Base-by-base conservation (phyloP, 768 basidiomycete species). In the Galerina marginata region DNA sequence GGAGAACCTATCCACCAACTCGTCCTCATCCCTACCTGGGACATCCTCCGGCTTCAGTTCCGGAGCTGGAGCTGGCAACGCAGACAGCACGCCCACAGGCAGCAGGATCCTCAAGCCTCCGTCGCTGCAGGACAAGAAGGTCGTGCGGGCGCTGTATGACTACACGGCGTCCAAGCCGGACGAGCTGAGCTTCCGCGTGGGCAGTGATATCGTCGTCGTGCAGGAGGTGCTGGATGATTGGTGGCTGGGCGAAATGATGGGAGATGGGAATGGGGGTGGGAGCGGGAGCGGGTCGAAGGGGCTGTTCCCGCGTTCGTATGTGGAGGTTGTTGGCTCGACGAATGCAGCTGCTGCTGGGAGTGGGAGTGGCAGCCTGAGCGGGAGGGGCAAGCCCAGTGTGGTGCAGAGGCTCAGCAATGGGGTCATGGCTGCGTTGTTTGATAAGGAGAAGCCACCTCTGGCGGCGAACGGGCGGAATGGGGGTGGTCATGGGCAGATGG, bases 141-240 rank as follows among this genome's bases (percentile, higher is more conserved):
- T 85, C 11, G 89, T 91, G 52, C 83, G 86, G 46, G 93, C 92
- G 0, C 67, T 91, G 64, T 86, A 90, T 69, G 90, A 91, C 71
- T 96, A 93, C 72, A 73, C 77, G 0, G 91, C 51, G 2, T 10
- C 87, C 2, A 87, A 87, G 2, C 76, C 84, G 2, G 94, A 95
- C 65, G 95, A 96, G 72, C 78, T 97, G 39, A 82, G 82, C 44
- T 89, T 96, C 76, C 82, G 77, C 58, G 77, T 81, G 4, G 95
- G 93, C 0, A 88, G 90, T 42, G 86, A 92, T 65, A 90, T 97
- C 58, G 72, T 81, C 12, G 87, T 95, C 29, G 66, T 92, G 29
- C 87, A 86, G 37, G 93, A 96, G 71, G 91, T 95, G 0, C 78
- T 93, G 37, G 91, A 92, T 62, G 93, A 87, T 60, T 96, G 95